phyloP scores from a whole-genome alignment of 805 yeast genomes.

The Pachysolen tannophilus region DNA sequence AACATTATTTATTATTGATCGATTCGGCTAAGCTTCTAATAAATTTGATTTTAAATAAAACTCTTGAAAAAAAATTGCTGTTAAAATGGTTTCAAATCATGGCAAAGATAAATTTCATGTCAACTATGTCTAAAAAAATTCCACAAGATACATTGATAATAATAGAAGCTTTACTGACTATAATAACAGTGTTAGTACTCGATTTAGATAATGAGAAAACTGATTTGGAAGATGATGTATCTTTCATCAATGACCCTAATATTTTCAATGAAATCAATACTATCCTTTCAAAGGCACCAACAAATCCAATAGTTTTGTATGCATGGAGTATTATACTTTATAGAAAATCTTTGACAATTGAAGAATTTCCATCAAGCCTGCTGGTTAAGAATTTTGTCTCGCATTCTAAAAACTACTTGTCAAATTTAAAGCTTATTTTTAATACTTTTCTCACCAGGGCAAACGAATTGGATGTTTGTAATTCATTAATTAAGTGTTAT shows the following conservation, averaged over 20 bases:
- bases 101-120: slow-evolving; percentile 24
- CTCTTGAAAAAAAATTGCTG: slow-evolving; percentile 23
- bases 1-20: slow-evolving; percentile 8
- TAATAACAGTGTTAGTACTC: slow-evolving; percentile 42
- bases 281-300: slow-evolving; percentile 25
- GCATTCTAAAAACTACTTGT: slow-evolving; percentile 13
- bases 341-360: slow-evolving; percentile 39
- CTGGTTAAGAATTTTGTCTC: slow-evolving; percentile 14
- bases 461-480: slow-evolving; percentile 35
- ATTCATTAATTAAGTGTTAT: slow-evolving; percentile 32
- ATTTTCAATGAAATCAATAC: slow-evolving; percentile 33
- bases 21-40: slow-evolving; percentile 14
- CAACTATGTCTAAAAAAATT: slow-evolving; percentile 5
- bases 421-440: slow-evolving; percentile 14
- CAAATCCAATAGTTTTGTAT: slow-evolving; percentile 46
- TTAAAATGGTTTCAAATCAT: slow-evolving; percentile 50
- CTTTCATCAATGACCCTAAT: slow-evolving; percentile 32
- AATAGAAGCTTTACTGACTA: slow-evolving; percentile 39
- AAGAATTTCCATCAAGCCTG: slow-evolving; percentile 25
- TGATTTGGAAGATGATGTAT: slow-evolving; percentile 26
- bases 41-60: slow-evolving; percentile 18
- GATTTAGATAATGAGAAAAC: slow-evolving; percentile 48
- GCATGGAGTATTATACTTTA: slow-evolving; percentile 61
- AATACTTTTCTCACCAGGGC: slow-evolving; percentile 30
- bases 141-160: neutral